Base-by-base conservation (phyloP, 1,139 yeast genomes). In the Candida pseudoviswanathii region DNA sequence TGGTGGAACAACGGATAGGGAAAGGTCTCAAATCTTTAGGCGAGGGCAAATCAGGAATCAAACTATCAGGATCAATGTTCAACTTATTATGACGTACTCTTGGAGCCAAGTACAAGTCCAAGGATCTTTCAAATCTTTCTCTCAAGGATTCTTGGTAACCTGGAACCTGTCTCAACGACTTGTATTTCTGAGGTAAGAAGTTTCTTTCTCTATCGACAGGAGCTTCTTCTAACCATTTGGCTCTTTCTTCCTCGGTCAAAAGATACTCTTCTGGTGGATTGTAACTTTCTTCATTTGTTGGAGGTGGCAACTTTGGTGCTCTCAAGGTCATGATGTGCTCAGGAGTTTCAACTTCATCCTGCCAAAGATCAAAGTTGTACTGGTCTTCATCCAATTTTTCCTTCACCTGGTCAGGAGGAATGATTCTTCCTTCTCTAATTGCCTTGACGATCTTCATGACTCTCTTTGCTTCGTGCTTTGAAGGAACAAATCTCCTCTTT, bases 11-110 rank as follows among this genome's bases (percentile, higher is more conserved):
- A 65, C 85, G 84, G 64, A 91, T 89, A 42, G 99, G 99, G 84
- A 95, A 94, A n/a, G 99, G 99, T 67, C 96, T 83, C 61, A 94
- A 78, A 68, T 94, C 99, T 71, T 90, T 86, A 53, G 99, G 99
- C 34, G 97, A 89, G 44, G 99, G 99, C 59, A 94, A 79, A 61
- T 94, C 96, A 9, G 99, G 99, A 58, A 94, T 85, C 64, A 94
- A 81, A 45, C 96, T 88, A 57, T 94, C 99, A 4, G 99, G 99
- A 62, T 95, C 98, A 62, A 95, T 90, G 64, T 92, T 88, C 61
- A 91, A 79, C 71, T 91, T 90, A 67, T 90, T 87, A 61, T 86
- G 90, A 64, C 97, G 90, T 46, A 90, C 94, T 70, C 99, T 84
- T 54, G 99, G 99, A 3, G 99, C 99, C 61, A 94, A 75, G 65